Conservation (phyloP, 108 stramenopile species). For the Heterococcus sp. region DNA sequence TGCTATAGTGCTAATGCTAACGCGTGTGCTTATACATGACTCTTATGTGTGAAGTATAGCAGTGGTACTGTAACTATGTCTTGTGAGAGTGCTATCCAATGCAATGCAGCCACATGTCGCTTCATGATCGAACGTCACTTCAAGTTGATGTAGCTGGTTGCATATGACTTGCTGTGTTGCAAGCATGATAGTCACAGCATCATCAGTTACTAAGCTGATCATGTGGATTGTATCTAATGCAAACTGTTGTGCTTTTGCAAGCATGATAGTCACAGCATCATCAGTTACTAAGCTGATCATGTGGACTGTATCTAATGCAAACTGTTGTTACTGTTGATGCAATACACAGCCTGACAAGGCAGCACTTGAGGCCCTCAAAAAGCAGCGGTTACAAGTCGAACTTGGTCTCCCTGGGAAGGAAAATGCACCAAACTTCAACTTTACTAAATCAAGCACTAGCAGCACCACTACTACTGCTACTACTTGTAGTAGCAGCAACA, state of each 20-base stretch:
- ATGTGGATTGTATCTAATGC: neutral
- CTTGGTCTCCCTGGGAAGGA: slow-evolving; percentile 48
- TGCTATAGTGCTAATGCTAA: neutral
- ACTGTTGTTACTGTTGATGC: slow-evolving; percentile 8
- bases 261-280: neutral
- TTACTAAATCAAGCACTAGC: neutral
- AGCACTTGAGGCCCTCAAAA: neutral
- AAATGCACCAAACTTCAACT: too few relatives aligned
- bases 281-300: too few relatives aligned
- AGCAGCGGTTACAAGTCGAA: slow-evolving; percentile 25
- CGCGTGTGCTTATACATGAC: neutral
- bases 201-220: neutral
- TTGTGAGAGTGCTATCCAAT: too few relatives aligned
- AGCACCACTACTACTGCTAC: neutral
- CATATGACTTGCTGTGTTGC: neutral
- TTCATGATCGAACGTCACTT: neutral
- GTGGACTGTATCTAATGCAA: neutral
- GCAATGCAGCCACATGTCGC: too few relatives aligned
- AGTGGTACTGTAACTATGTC: neutral
- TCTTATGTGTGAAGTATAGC: neutral
- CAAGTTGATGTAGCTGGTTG: neutral
- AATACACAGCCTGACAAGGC: neutral
- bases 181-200: neutral
- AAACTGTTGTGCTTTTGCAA: neutral
- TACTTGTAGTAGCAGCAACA: neutral